phyloP scores from a whole-genome alignment of 2,329 filamentous ascomycete genomes.

The Metarhizium robertsii region DNA sequence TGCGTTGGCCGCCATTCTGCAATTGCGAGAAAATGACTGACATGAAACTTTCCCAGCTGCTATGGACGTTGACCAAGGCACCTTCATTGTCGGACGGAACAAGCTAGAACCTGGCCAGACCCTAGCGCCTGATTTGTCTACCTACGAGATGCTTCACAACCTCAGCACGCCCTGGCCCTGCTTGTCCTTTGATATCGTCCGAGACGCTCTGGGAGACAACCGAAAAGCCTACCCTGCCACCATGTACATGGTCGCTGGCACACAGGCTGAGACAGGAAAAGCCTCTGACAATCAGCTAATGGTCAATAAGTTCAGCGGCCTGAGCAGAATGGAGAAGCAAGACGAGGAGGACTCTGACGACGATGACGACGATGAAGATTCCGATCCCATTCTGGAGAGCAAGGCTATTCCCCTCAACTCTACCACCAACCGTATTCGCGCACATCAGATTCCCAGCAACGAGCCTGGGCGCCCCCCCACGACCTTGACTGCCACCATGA shows the following conservation, averaged over 20 bases:
- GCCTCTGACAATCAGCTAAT: conserved; percentile 86
- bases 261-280: conserved; percentile 70
- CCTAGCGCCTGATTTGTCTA: conserved; percentile 81
- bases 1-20: not conserved
- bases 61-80: conserved; percentile 91
- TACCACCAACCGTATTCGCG: conserved; percentile 89
- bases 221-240: conserved; percentile 91
- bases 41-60: conserved; percentile 25
- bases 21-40: not conserved
- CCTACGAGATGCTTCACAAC: conserved; percentile 95
- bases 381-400: conserved; percentile 89
- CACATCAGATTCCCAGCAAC: conserved; percentile 66
- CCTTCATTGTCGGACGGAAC: conserved; percentile 90
- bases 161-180: conserved; percentile 95
- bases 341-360: conserved; percentile 58
- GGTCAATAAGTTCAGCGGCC: conserved; percentile 90
- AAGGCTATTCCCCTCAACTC: conserved; percentile 77
- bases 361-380: conserved; percentile 63
- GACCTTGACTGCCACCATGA: conserved; percentile 85
- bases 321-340: conserved; percentile 75
- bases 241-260: conserved; percentile 89
- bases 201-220: conserved; percentile 76
- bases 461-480: conserved; percentile 64
- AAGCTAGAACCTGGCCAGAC: conserved; percentile 88
- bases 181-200: conserved; percentile 87